Evolutionary conservation across 805 yeast genomes (phyloP), one percentile per base, ranked within the genome.

Genomic region (Ogataea nitratoaversa): DNA sequence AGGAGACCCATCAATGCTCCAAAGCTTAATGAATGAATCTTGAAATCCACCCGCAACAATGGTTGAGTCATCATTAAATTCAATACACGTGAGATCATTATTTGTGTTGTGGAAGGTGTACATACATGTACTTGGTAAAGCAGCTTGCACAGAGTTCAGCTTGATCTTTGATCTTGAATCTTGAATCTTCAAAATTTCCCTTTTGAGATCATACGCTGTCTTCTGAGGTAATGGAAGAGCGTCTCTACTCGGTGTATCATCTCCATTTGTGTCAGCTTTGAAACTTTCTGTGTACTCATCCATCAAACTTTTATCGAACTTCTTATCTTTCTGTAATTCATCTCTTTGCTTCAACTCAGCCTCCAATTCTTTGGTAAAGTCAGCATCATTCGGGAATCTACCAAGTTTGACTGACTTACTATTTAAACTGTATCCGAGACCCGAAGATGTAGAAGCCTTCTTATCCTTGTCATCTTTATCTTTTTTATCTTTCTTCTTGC

Each of bases 61-160:
- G 18, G 90, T 79, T 14, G 91, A 79, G 61, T 91, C 97, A 38
- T 82, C 85, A 53, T 91, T 88, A 67, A 91, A 91, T 47, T 82
- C 85, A 34, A 91, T 59, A 36, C 89, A 78, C n/a, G 95, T 85
- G 72, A 93, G 68, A 46, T 85, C 95, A 49, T 84, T 83, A 58
- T 87, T 83, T 9, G 97, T 86, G 64, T 93, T 93, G 69, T 93
- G 99, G 67, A 93, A 90, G 1, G 98, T 91, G 68, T 93, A 93
- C 95, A 91, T 87, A 63, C 98, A 93, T 27, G 91, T 95, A 41
- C 95, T 84, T 18, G 99, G 99, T 19, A 91, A 76, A 18, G 88
- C 70, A 4, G 95, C 84, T 63, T 85, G 96, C 24, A 76, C 63
- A 5, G 82, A 70, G 19, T 79, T 85, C 37, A 91, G 60, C 49